phyloP scores from a whole-genome alignment of 768 basidiomycete genomes.

The Strobilomyces echinocephalus region DNA sequence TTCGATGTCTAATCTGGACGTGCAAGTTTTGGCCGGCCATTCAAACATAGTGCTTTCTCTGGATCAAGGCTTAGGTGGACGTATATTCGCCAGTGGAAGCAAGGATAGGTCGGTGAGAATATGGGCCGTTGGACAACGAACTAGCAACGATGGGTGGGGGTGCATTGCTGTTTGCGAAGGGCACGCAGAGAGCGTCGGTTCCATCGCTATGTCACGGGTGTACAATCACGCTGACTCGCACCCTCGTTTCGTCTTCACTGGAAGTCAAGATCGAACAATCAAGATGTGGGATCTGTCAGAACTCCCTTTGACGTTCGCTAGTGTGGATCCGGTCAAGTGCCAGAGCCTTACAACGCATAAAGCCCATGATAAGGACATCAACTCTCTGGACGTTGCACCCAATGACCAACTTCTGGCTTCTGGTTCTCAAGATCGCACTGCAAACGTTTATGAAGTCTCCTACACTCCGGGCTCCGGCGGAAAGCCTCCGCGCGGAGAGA shows the following conservation, averaged over 20 bases:
- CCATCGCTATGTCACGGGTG: constrained; percentile 71
- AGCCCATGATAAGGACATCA: constrained; percentile 98
- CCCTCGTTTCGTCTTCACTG: constrained; percentile 81
- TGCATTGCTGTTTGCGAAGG: constrained; percentile 90
- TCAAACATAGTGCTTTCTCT: constrained; percentile 87
- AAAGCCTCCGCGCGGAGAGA: constrained; percentile 55
- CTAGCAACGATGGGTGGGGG: constrained; percentile 31
- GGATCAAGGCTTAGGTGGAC: constrained; percentile 60
- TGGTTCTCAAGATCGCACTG: constrained; percentile 93
- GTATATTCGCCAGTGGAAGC: constrained; percentile 83
- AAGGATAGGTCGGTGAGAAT: constrained; percentile 87
- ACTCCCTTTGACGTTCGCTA: constrained; percentile 34
- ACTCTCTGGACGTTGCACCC: constrained; percentile 88
- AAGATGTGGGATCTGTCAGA: constrained; percentile 95
- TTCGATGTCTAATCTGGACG: constrained; percentile 68
- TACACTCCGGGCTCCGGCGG: constrained; percentile 41
- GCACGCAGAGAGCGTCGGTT: constrained; percentile 90
- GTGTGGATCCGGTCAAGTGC: constrained; percentile 42
- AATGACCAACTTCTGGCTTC: constrained; percentile 86
- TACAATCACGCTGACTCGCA: constrained; percentile 18
- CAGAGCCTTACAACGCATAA: constrained; percentile 80
- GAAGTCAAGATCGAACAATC: constrained; percentile 94
- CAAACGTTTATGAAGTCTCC: constrained; percentile 80
- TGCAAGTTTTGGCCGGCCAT: constrained; percentile 83
- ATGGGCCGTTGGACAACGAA: constrained; percentile 50